These are phyloP conservation scores for Quercus parvula DNA, from an alignment of 306 rosid species.

Conservation along the genomic window DNA sequence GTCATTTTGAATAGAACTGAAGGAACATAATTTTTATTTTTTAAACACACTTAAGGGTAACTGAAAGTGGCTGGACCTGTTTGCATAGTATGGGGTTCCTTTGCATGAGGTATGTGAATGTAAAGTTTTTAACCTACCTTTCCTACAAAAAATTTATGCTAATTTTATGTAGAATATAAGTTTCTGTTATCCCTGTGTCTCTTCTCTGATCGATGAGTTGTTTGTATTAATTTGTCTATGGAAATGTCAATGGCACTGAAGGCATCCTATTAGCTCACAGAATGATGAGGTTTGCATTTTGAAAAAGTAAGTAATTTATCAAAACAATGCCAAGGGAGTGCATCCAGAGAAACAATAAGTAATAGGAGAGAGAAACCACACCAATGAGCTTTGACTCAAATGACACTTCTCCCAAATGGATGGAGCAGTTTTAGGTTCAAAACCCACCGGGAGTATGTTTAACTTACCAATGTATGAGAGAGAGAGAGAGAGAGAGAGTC, in stretches of 20 bases:
- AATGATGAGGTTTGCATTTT: not conserved
- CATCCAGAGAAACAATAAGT: not conserved
- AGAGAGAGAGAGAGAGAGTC: too few relatives aligned
- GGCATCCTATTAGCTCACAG: not conserved
- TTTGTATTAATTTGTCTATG: not conserved
- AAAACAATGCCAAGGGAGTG: not conserved
- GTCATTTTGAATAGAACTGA: not conserved
- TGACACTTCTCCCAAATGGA: too few relatives aligned
- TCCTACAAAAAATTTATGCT: not conserved
- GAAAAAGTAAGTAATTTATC: not conserved
- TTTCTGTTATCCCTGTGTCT: not conserved
- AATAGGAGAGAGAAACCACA: not conserved
- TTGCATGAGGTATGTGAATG: not conserved
- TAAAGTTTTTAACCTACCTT: not conserved
- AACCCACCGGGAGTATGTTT: too few relatives aligned
- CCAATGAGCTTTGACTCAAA: not conserved
- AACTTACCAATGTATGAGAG: too few relatives aligned
- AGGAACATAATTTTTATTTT: not conserved
- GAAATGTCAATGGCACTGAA: not conserved
- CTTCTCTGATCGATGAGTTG: not conserved
- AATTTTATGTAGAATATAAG: not conserved
- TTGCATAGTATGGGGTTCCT: not conserved
- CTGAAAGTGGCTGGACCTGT: not conserved
- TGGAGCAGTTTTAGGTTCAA: too few relatives aligned
- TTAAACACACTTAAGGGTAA: not conserved